phyloP scores from a whole-genome alignment of 352 stramenopile species.

The Pythium periplocum region DNA sequence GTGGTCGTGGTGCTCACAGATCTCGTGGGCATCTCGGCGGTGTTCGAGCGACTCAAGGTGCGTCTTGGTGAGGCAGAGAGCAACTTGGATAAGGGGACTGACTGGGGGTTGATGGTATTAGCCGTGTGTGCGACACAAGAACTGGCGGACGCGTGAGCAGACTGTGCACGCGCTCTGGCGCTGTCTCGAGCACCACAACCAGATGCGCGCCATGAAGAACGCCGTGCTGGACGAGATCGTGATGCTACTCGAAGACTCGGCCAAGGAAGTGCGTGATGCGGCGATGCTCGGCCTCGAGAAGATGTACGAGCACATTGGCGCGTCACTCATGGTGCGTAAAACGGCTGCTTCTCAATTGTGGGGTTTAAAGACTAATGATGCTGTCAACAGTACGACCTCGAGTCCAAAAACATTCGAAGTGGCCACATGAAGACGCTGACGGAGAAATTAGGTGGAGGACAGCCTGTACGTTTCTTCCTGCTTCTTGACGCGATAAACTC shows the following conservation, averaged over 20 bases:
- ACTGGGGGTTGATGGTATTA: conserved; percentile 3
- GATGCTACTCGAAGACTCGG: conserved; percentile 68
- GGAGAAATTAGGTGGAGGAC: conserved; percentile 34
- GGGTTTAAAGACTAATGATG: neutral
- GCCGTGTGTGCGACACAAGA: conserved; percentile 63
- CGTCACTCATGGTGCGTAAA: conserved; percentile 54
- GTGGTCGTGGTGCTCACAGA: conserved; percentile 59
- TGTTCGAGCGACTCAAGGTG: conserved; percentile 35
- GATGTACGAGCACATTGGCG: conserved; percentile 65
- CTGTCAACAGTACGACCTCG: conserved; percentile 42
- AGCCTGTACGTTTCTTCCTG: neutral
- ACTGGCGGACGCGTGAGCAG: conserved; percentile 80
- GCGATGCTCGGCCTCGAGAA: conserved; percentile 61
- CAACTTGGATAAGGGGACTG: neutral
- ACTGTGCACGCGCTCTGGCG: conserved; percentile 63
- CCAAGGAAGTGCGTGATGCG: conserved; percentile 79
- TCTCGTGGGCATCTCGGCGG: conserved; percentile 48
- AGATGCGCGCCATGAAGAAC: conserved; percentile 43
- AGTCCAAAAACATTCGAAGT: conserved; percentile 67
- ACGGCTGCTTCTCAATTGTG: neutral
- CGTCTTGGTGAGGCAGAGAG: neutral
- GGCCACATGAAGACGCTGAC: conserved; percentile 74
- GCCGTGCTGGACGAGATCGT: conserved; percentile 57
- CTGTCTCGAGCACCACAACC: conserved; percentile 43
- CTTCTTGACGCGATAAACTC: no score